These are phyloP conservation scores for Proliferodiscus dingleyae DNA, from an alignment of 2,329 filamentous ascomycete species.

Conservation along the genomic window DNA sequence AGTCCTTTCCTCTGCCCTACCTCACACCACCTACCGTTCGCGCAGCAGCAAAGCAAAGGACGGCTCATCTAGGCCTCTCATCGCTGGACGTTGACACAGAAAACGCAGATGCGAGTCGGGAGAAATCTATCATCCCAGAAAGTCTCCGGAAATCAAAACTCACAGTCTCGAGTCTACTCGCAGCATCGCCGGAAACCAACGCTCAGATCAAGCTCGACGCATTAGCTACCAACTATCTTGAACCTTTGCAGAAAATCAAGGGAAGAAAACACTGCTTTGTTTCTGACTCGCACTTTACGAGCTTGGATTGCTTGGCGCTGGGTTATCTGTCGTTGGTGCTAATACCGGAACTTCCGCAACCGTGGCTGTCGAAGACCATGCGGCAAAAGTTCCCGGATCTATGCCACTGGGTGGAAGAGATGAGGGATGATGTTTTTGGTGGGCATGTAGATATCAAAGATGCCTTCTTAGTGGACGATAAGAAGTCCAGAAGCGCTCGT, in stretches of 20 bases:
- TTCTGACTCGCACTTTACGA: slow-evolving; percentile 46
- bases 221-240: slow-evolving; percentile 65
- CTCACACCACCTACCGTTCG: slow-evolving; percentile 72
- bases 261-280: slow-evolving; percentile 53
- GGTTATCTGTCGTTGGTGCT: slow-evolving; percentile 76
- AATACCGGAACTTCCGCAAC: slow-evolving; percentile 53
- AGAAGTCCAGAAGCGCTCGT: slow-evolving; percentile 7
- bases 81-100: slow-evolving; percentile 58
- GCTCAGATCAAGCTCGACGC: slow-evolving; percentile 72
- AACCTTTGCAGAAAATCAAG: slow-evolving; percentile 62
- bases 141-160: slow-evolving; percentile 33
- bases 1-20: slow-evolving; percentile 87
- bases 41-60: slow-evolving; percentile 63
- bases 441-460: slow-evolving; percentile 23
- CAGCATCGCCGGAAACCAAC: slow-evolving; percentile 65
- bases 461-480: slow-evolving; percentile 19
- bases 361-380: slow-evolving; percentile 58
- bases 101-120: slow-evolving; percentile 28
- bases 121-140: slow-evolving; percentile 33
- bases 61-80: slow-evolving; percentile 64
- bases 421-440: slow-evolving; percentile 37
- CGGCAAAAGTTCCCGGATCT: slow-evolving; percentile 42
- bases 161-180: slow-evolving; percentile 49
- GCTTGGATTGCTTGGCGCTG: slow-evolving; percentile 73
- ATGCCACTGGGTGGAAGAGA: slow-evolving; percentile 39